These are phyloP conservation scores for Ocimum tenuiflorum DNA, from an alignment of 257 asterid genomes.

Conservation along the genomic window DNA sequence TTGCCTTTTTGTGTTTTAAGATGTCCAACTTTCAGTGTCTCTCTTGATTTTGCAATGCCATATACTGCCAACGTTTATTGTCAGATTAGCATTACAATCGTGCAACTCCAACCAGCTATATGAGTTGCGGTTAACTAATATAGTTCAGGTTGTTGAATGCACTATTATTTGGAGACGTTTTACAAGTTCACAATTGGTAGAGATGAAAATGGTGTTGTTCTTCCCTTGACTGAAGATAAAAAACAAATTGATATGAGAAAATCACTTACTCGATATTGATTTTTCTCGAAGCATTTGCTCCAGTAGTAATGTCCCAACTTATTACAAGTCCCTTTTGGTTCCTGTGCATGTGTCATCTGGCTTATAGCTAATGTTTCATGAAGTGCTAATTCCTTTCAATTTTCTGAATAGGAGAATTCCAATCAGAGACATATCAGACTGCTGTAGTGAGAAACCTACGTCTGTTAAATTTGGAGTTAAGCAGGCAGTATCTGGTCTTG, in stretches of 20 bases:
- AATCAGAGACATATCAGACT: conserved; percentile 26
- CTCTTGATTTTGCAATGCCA: neutral
- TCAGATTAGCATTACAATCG: neutral
- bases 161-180: neutral
- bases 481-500: conserved; percentile 69
- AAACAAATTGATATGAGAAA: neutral
- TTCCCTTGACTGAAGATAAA: neutral
- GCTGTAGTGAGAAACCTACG: conserved; percentile 29
- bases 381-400: neutral
- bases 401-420: conserved; percentile 35
- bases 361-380: neutral
- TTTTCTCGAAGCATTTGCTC: neutral
- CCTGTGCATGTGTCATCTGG: neutral
- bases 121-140: neutral
- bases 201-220: neutral
- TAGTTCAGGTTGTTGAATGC: neutral
- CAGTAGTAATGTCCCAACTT: too few relatives aligned
- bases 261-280: neutral
- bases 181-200: neutral
- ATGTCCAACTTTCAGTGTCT: neutral
- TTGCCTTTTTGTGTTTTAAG: neutral
- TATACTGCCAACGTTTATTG: neutral
- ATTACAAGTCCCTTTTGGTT: too few relatives aligned
- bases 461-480: conserved; percentile 37
- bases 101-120: neutral